Evolutionary conservation across 2,329 filamentous ascomycete species (phyloP).

Genomic region (Alternaria triticimaculans): DNA sequence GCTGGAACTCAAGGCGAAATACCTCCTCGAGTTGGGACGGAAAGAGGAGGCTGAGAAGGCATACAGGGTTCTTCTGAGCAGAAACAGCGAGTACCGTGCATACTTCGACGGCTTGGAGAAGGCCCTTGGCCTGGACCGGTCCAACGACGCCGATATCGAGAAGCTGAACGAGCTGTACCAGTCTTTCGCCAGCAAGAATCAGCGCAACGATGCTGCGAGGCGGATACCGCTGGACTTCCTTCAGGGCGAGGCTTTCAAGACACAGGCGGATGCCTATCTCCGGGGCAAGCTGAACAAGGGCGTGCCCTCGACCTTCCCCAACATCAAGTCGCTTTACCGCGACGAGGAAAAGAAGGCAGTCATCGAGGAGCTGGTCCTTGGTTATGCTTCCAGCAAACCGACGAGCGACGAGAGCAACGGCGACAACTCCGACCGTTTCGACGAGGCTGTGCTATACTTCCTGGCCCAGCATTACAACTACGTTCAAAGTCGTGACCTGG

Average conservation of each 20-base stretch:
- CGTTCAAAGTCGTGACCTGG: constrained; percentile 80
- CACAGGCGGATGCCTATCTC: constrained; percentile 80
- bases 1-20: constrained; percentile 84
- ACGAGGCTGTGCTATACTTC: constrained; percentile 86
- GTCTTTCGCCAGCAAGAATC: constrained; percentile 80
- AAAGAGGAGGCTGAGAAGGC: constrained; percentile 82
- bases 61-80: constrained; percentile 80
- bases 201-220: constrained; percentile 82
- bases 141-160: constrained; percentile 69
- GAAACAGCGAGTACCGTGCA: constrained; percentile 84
- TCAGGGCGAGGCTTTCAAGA: constrained; percentile 76
- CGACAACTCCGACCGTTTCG: constrained; percentile 65
- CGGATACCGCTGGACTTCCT: constrained; percentile 91
- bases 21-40: constrained; percentile 76
- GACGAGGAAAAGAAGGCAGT: constrained; percentile 78
- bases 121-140: constrained; percentile 67
- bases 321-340: constrained; percentile 90
- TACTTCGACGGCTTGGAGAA: constrained; percentile 84
- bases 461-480: constrained; percentile 98
- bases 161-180: constrained; percentile 79
- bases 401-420: constrained; percentile 60
- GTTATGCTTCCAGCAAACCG: constrained; percentile 71
- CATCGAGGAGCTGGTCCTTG: constrained; percentile 76
- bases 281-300: constrained; percentile 87
- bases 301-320: constrained; percentile 94